These are phyloP conservation scores for Clavispora asparagi DNA, from an alignment of 805 yeast species.

Conservation along the genomic window DNA sequence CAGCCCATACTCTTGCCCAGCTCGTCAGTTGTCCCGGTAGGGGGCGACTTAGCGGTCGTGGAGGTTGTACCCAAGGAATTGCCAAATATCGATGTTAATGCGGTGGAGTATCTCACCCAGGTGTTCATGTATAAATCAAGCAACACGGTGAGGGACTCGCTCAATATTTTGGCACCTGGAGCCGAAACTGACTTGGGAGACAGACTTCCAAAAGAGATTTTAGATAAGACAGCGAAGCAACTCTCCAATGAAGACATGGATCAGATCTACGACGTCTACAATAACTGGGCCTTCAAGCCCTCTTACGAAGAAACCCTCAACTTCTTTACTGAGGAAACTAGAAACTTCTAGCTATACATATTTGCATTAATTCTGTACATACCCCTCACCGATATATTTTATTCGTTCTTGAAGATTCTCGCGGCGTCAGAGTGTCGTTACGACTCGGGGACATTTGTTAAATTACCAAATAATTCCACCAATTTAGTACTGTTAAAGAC, in stretches of 20 bases:
- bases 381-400: background rate
- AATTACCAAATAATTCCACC: constrained; percentile 35
- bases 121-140: constrained; percentile 17
- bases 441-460: constrained; percentile 18
- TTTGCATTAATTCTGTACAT: background rate
- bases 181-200: constrained; percentile 51
- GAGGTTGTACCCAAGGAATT: constrained; percentile 45
- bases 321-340: constrained; percentile 13
- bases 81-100: constrained; percentile 38
- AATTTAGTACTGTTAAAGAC: constrained; percentile 53
- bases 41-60: constrained; percentile 46
- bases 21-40: constrained; percentile 22
- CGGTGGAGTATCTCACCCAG: constrained; percentile 59
- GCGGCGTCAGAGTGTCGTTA: background rate
- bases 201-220: constrained; percentile 22
- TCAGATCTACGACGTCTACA: constrained; percentile 47
- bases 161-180: constrained; percentile 73
- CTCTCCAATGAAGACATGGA: constrained; percentile 54
- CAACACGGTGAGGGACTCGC: constrained; percentile 44
- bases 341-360: constrained; percentile 5
- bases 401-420: constrained; percentile 3
- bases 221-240: constrained; percentile 42
- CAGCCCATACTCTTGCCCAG: constrained; percentile 31
- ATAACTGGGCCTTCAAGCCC: constrained; percentile 87
- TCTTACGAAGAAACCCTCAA: constrained; percentile 16